Evolutionary conservation across 2,329 filamentous ascomycete genomes (phyloP).

Genomic region (Aspergillus thermomutatus): DNA sequence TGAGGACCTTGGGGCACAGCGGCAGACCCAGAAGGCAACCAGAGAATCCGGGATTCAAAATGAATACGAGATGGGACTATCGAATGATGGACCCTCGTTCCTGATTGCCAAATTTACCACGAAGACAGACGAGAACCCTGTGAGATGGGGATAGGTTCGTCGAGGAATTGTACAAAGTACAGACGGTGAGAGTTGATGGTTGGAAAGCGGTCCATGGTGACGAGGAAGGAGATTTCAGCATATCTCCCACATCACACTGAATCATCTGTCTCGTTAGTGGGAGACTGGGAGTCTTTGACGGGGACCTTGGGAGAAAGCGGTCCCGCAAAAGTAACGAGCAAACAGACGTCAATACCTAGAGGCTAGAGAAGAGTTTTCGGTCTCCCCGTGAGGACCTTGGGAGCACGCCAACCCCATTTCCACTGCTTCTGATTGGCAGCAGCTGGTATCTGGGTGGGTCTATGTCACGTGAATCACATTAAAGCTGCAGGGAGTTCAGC

Average conservation of each 20-base stretch:
- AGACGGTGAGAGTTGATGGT: not conserved
- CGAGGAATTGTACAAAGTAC: not conserved
- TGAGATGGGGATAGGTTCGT: not conserved
- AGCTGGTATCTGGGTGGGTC: not conserved
- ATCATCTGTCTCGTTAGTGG: not conserved
- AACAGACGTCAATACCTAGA: not conserved
- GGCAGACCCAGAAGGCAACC: slow-evolving; percentile 1
- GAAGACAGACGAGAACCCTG: not conserved
- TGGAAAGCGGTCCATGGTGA: slow-evolving; percentile 9
- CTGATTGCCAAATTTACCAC: not conserved
- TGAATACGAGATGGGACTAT: not conserved
- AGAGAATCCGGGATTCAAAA: not conserved
- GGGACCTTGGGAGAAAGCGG: slow-evolving; percentile 30
- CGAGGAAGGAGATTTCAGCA: slow-evolving; percentile 3
- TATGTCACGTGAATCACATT: not conserved
- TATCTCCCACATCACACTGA: not conserved
- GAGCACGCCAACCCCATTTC: slow-evolving; percentile 19
- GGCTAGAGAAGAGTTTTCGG: slow-evolving; percentile 9
- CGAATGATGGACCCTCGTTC: not conserved
- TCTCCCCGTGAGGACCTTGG: slow-evolving; percentile 30
- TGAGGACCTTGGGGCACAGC: slow-evolving; percentile 15
- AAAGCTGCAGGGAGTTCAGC: not conserved
- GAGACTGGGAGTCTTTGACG: slow-evolving; percentile 15
- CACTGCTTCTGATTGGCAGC: slow-evolving; percentile 14
- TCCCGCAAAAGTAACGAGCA: slow-evolving; percentile 20